Evolutionary conservation across 352 stramenopile species (phyloP), one percentile per base, ranked within the genome.

Genomic region (Pythium plurisporium): DNA sequence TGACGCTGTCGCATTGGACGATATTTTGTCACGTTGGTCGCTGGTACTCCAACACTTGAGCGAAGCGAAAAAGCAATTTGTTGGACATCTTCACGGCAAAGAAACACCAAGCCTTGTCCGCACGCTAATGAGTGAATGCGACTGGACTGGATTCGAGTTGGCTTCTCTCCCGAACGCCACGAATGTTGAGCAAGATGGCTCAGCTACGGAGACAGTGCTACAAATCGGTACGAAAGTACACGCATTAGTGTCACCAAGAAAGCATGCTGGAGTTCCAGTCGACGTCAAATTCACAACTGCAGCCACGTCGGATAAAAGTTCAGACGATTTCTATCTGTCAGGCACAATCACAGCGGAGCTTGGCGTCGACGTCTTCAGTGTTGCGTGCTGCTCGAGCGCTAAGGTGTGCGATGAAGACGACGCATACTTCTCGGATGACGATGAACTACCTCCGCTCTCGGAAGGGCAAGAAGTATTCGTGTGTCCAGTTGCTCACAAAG

Each of bases 81-180:
- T 78, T 29, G 80, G 77, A 0, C 72, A 84, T 45, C 55, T 88
- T 1, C 76, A 88, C 43, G 80, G 80, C 12, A 70, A 75, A 20
- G 68, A 86, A 23, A 90, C 77, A 1, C 77, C 80, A 12, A 62
- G 71, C n/a, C 49, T 90, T 9, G 75, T 90, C 20, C 59, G 71
- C 23, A 43, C 61, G 3, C 69, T 90, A 6, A 82, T 86, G 26
- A 75, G 65, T 2, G 68, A 83, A 27, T 90, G 80, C 33, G 72
- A 90, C 30, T 90, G 80, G 80, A 86, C 68, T 8, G 80, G 76
- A 6, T 82, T 84, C 26, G 76, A 88, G 36, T 68, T 76, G 15
- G 61, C 51, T 8, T 58, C 57, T 7, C 19, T 70, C 3, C 58
- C 22, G 15, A 43, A 6, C 26, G n/a, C 34, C 7, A 36, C 30